phyloP scores from a whole-genome alignment of 805 yeast species.

The Pichia occidentalis region DNA sequence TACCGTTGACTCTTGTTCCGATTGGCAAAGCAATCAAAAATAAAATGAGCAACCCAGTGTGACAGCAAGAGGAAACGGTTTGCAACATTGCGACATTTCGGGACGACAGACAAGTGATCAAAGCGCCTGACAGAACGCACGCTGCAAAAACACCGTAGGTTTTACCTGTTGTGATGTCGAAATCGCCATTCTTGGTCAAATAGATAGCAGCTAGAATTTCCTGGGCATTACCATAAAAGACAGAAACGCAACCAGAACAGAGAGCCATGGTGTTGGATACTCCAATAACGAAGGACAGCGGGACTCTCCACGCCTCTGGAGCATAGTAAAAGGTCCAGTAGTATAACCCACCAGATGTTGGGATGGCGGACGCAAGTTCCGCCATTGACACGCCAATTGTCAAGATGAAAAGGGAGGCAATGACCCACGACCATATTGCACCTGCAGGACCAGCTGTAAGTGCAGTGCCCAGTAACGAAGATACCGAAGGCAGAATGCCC shows the following conservation, averaged over 20 bases:
- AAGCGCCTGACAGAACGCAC: conserved; percentile 42
- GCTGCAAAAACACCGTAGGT: conserved; percentile 60
- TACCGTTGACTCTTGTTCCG: conserved; percentile 37
- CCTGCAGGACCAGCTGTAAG: conserved; percentile 59
- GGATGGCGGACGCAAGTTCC: conserved; percentile 57
- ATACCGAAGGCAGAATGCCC: conserved; percentile 57
- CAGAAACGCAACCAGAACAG: conserved; percentile 55
- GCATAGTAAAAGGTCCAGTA: conserved; percentile 62
- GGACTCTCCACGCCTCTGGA: conserved; percentile 42
- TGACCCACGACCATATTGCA: conserved; percentile 62
- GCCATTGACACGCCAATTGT: conserved; percentile 54
- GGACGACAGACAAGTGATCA: conserved; percentile 48
- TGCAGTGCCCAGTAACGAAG: conserved; percentile 46
- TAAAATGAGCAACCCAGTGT: conserved; percentile 42
- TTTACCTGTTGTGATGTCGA: conserved; percentile 43
- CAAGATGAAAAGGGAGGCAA: conserved; percentile 43
- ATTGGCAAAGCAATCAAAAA: conserved; percentile 57
- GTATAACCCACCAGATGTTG: conserved; percentile 69
- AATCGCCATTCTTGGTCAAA: conserved; percentile 40
- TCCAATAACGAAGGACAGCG: conserved; percentile 54
- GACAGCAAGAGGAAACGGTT: conserved; percentile 47
- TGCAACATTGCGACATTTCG: conserved; percentile 49
- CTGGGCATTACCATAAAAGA: conserved; percentile 56
- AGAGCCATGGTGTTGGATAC: conserved; percentile 59
- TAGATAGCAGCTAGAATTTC: conserved; percentile 51